Conservation (phyloP, 306 rosid species). For the Bauhinia variegata region DNA sequence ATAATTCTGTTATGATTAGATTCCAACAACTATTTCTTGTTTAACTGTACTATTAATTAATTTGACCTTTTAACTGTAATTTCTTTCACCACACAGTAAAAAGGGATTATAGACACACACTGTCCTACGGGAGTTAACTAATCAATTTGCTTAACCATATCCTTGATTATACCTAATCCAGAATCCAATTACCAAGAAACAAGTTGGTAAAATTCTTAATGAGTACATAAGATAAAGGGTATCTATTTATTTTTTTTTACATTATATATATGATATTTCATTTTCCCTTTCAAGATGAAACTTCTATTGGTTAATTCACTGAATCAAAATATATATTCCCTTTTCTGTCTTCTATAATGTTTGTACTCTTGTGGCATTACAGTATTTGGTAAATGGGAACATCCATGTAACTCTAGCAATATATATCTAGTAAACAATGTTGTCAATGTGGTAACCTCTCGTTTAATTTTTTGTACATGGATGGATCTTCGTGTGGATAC, state of each 20-base stretch:
- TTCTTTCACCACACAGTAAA: too few relatives aligned
- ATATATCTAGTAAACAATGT: slow-evolving; percentile 9
- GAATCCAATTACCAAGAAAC: neutral
- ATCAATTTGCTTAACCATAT: slow-evolving; percentile 4
- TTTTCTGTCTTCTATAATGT: neutral
- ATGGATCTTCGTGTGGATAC: slow-evolving; percentile 21
- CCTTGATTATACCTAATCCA: neutral
- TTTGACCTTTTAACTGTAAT: too few relatives aligned
- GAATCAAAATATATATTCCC: neutral
- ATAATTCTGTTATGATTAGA: slow-evolving; percentile 21
- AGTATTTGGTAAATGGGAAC: slow-evolving; percentile 12
- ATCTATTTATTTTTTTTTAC: neutral
- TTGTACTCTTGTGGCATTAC: neutral
- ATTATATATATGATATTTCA: neutral
- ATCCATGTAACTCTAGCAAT: slow-evolving; percentile 5
- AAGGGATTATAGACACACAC: neutral
- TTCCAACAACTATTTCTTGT: neutral
- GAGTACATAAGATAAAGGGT: neutral
- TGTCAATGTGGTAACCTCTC: neutral
- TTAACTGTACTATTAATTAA: neutral
- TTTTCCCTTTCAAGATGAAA: neutral
- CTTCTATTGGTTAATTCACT: neutral
- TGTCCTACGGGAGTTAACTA: neutral
- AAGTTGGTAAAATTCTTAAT: slow-evolving; percentile 6
- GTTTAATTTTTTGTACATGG: slow-evolving; percentile 16